phyloP scores from a whole-genome alignment of 306 rosid genomes.

The Rosa lucieae region DNA sequence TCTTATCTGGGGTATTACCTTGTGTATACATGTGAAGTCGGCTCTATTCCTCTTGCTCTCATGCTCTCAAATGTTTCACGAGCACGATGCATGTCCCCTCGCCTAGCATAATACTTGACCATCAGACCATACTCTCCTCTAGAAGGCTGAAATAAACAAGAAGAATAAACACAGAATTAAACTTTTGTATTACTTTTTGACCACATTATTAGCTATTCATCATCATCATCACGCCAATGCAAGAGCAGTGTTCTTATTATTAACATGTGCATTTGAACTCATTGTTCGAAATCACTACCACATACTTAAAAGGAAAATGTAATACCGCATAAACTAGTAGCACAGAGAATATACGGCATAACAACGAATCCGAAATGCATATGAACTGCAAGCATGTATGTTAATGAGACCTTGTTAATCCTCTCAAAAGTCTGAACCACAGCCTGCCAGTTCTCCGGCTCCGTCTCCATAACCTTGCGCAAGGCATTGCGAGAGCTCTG shows the following conservation, averaged over 20 bases:
- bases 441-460: conserved; percentile 93
- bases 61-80: conserved; percentile 92
- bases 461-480: conserved; percentile 65
- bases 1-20: conserved; percentile 48
- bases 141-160: conserved; percentile 66
- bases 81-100: conserved; percentile 95
- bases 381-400: not conserved
- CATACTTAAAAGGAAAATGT: no score
- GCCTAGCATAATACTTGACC: conserved; percentile 88
- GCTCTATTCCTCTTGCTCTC: conserved; percentile 97
- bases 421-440: conserved; percentile 69
- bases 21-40: conserved; percentile 83
- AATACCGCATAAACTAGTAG: no score
- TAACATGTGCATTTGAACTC: not conserved
- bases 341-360: no score
- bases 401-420: conserved; percentile 59
- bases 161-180: conserved; percentile 17
- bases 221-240: not conserved
- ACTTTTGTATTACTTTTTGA: not conserved
- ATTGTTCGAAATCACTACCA: not conserved
- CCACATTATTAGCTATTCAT: not conserved
- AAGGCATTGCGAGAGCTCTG: conserved; percentile 59
- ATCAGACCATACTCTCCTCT: conserved; percentile 91
- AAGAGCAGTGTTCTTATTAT: not conserved
- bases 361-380: not conserved